Conservation (phyloP, 805 yeast genomes). For the Torulaspora maleeae region DNA sequence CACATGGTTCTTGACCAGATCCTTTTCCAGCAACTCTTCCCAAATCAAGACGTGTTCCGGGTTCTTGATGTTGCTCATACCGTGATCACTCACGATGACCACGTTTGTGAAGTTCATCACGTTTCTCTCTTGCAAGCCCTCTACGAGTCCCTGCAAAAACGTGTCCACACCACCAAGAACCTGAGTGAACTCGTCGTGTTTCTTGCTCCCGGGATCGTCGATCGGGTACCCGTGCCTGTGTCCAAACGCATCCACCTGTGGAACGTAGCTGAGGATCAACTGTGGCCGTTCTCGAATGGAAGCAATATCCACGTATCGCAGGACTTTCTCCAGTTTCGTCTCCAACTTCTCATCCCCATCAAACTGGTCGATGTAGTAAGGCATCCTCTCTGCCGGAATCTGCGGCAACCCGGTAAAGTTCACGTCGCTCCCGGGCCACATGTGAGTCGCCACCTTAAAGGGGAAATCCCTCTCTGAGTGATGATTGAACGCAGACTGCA, state of each 20-base stretch:
- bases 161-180: slow-evolving; percentile 55
- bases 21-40: slow-evolving; percentile 62
- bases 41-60: slow-evolving; percentile 53
- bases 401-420: slow-evolving; percentile 23
- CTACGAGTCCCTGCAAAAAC: slow-evolving; percentile 48
- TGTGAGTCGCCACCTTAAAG: slow-evolving; percentile 50
- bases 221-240: slow-evolving; percentile 70
- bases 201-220: slow-evolving; percentile 40
- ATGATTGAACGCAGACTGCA: slow-evolving; percentile 47
- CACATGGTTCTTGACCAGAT: slow-evolving; percentile 13
- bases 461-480: slow-evolving; percentile 4
- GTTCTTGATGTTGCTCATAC: slow-evolving; percentile 81
- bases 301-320: slow-evolving; percentile 58
- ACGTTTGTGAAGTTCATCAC: slow-evolving; percentile 64
- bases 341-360: slow-evolving; percentile 54
- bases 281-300: slow-evolving; percentile 60
- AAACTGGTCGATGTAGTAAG: slow-evolving; percentile 54
- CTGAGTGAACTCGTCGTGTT: slow-evolving; percentile 4
- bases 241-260: slow-evolving; percentile 75
- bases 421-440: slow-evolving; percentile 96
- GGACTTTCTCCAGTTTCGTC: slow-evolving; percentile 52
- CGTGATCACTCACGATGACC: slow-evolving; percentile 82
- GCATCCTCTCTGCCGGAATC: slow-evolving; percentile 43
- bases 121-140: slow-evolving; percentile 50
- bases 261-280: slow-evolving; percentile 70